These are phyloP conservation scores for Colletotrichum filicis DNA, from an alignment of 2,329 filamentous ascomycete species.

Conservation along the genomic window DNA sequence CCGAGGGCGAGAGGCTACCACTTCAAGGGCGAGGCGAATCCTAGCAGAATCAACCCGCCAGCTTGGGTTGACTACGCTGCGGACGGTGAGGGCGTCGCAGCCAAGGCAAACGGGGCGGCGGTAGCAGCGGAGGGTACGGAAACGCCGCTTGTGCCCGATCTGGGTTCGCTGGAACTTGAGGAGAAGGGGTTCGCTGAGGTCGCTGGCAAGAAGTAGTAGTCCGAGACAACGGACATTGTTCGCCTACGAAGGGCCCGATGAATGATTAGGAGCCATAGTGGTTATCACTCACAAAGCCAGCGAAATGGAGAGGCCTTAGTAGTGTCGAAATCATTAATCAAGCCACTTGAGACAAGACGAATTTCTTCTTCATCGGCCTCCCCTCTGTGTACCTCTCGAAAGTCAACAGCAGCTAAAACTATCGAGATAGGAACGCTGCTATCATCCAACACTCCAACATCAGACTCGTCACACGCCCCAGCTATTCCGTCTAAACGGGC, in stretches of 20 bases:
- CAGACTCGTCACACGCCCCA: not conserved
- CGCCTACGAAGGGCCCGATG: not conserved
- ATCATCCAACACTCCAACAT: not conserved
- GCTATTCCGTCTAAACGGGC: not conserved
- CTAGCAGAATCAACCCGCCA: constrained; percentile 74
- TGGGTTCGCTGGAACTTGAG: constrained; percentile 60
- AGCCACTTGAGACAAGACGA: not conserved
- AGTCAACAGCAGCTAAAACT: not conserved
- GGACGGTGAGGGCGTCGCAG: constrained; percentile 16
- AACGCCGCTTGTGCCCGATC: constrained; percentile 60
- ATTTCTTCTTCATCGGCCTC: not conserved
- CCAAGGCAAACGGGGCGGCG: constrained; percentile 35
- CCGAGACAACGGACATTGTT: not conserved
- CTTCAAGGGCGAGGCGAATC: constrained; percentile 75
- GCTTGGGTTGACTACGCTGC: constrained; percentile 69
- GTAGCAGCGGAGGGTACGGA: constrained; percentile 57
- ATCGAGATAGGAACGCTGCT: not conserved
- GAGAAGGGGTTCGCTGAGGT: constrained; percentile 63
- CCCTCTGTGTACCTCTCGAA: not conserved
- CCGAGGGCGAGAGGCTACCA: constrained; percentile 87
- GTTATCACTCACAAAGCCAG: not conserved
- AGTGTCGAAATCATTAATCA: not conserved
- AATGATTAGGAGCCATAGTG: too few species aligned
- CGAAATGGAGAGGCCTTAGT: not conserved
- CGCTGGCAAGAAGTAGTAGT: constrained; percentile 43